Base-by-base conservation (phyloP, 768 basidiomycete species). In the Porphyrellus cyaneotinctus region DNA sequence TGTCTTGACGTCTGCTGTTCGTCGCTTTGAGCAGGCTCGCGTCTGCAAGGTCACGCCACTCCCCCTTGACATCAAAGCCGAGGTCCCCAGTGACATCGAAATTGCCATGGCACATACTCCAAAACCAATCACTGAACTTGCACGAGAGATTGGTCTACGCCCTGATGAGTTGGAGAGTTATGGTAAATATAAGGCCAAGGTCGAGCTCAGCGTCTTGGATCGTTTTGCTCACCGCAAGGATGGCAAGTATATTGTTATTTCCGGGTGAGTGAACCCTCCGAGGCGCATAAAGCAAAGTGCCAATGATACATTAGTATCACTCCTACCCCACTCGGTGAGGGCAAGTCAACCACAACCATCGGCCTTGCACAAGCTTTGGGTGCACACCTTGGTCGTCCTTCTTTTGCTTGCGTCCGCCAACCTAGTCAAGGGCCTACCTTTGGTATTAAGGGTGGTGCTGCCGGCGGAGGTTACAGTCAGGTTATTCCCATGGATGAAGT, bases 401-500 rank as follows among this genome's bases (percentile, higher is more conserved):
- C 93, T 11, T 97, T 97, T 69, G 95, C 97, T 42, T 97, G 94
- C 69, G 94, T 98, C 22, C 87, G 95, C 50, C 97, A 99, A 67
- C 97, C 97, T 5, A 94, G 92, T 74, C 95, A 99, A 71, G 95
- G 97, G 13, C 95, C 95, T 31, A 98, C 95, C 0, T 99, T 98
- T 68, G 95, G 95, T 60, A 97, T 99, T 77, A 99, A 99, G 72
- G 95, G 95, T 60, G 97, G 95, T 62, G 95, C 95, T 33, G 95
- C 95, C 38, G 95, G 97, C 36, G 95, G 95, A 55, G 95, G 95
- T 47, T 99, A 98, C 75, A 93, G 91, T 67, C 95, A 97, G 67
- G 91, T 99, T 64, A 98, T 98, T 72, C 95, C 95, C 37, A 97
- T 98, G 95, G 95, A 97, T 64, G 95, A 97, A 75, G 88, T 88